Percentiles rank a stretch among this genome's conserved stretches.
Conservation (phyloP, 768 basidiomycete genomes). For the Dentipellis fragilis region DNA sequence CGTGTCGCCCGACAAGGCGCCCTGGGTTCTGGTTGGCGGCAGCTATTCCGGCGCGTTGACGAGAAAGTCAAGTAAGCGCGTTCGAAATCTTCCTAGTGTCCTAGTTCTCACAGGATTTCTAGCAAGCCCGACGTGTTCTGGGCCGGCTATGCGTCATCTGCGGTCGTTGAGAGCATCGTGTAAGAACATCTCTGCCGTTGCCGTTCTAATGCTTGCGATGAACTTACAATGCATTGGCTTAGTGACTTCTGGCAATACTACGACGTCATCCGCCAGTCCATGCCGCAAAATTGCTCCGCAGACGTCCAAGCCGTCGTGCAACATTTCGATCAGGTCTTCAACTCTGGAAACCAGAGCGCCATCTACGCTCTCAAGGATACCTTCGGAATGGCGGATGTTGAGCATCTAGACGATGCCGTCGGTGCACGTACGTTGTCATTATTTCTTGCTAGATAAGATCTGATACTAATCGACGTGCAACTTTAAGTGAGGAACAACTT, state of each 20-base stretch:
- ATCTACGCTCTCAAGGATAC: conserved; percentile 46
- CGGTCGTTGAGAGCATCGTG: conserved; percentile 54
- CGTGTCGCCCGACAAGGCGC: conserved; percentile 40
- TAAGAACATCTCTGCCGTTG: conserved; percentile 9
- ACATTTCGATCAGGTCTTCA: conserved; percentile 51
- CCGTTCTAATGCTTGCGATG: not conserved
- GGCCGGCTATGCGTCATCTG: conserved; percentile 60
- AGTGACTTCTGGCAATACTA: conserved; percentile 65
- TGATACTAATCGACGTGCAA: not conserved
- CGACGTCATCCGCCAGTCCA: conserved; percentile 56
- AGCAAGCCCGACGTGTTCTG: conserved; percentile 53
- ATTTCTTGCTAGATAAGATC: not conserved
- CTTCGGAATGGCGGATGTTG: conserved; percentile 48
- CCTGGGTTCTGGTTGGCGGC: conserved; percentile 33
- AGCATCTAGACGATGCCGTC: conserved; percentile 59
- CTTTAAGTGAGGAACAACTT: conserved; percentile 38
- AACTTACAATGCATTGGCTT: not conserved
- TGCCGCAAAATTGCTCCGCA: conserved; percentile 66
- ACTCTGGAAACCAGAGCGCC: conserved; percentile 30
- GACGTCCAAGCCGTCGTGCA: conserved; percentile 57
- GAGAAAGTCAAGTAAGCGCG: conserved; percentile 6
- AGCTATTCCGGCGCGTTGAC: conserved; percentile 25
- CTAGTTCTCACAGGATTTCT: not conserved
- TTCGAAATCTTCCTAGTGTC: not conserved
- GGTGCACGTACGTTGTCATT: conserved; percentile 33